Conservation (phyloP, 768 basidiomycete genomes). For the Clathrus columnatus region DNA sequence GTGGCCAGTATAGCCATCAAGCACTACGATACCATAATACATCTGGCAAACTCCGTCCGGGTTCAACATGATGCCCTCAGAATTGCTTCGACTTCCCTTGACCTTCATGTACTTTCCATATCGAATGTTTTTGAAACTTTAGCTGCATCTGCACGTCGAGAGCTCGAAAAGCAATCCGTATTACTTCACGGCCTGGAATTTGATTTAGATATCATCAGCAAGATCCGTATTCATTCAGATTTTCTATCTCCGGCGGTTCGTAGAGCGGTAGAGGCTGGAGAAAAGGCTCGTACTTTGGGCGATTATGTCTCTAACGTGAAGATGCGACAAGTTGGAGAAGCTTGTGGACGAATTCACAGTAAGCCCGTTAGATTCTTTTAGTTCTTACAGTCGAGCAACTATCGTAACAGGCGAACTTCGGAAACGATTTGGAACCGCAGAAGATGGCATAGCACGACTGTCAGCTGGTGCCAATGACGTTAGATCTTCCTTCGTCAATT, state of each 20-base stretch:
- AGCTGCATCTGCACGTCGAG: constrained; percentile 43
- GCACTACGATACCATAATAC: constrained; percentile 56
- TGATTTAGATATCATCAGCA: constrained; percentile 62
- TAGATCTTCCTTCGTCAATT: constrained; percentile 38
- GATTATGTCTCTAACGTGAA: constrained; percentile 73
- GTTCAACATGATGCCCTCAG: constrained; percentile 62
- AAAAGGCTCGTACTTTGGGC: constrained; percentile 57
- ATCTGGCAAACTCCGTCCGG: constrained; percentile 42
- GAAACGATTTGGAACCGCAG: constrained; percentile 43
- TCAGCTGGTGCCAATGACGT: constrained; percentile 52
- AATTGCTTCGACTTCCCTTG: constrained; percentile 65
- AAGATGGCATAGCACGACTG: constrained; percentile 43
- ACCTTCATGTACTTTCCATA: constrained; percentile 63
- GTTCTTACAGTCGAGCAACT: background rate
- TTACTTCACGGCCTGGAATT: constrained; percentile 58
- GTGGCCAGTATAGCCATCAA: constrained; percentile 40
- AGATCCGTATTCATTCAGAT: constrained; percentile 62
- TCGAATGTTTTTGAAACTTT: constrained; percentile 63
- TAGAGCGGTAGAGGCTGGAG: constrained; percentile 64
- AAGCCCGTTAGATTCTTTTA: constrained; percentile 17
- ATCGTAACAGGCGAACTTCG: constrained; percentile 46
- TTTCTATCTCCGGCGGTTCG: constrained; percentile 62
- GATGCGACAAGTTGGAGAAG: constrained; percentile 74
- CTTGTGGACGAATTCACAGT: constrained; percentile 64
- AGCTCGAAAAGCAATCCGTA: constrained; percentile 56